A percentile compares a stretch with the other conserved stretches of the same genome.
Conservation (phyloP, 2,329 filamentous ascomycete genomes). For the Bipolaris zeicola region DNA sequence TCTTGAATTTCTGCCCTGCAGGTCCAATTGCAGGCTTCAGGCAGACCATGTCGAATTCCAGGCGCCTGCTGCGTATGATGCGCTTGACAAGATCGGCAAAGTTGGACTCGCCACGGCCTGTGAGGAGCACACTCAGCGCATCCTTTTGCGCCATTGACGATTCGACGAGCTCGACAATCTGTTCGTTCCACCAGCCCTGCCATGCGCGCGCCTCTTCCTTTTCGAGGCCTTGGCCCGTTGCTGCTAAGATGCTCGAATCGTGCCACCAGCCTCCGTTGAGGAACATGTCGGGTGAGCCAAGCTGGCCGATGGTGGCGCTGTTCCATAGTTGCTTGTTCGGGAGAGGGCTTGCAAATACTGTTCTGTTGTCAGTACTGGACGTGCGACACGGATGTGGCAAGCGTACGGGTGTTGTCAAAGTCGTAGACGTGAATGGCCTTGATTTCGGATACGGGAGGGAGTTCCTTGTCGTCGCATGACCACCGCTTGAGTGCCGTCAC, state of each 20-base stretch:
- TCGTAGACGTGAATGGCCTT: conserved; percentile 91
- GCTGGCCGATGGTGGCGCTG: conserved; percentile 72
- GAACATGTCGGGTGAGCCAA: conserved; percentile 78
- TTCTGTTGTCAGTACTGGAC: conserved; percentile 6
- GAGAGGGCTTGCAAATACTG: conserved; percentile 88
- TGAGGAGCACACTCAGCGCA: conserved; percentile 82
- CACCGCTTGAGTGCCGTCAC: conserved; percentile 80
- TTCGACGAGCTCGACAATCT: conserved; percentile 77
- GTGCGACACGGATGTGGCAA: conserved; percentile 5
- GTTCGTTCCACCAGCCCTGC: conserved; percentile 97
- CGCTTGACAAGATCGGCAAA: conserved; percentile 81
- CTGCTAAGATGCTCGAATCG: conserved; percentile 80
- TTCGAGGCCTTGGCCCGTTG: conserved; percentile 82
- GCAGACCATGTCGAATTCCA: conserved; percentile 86
- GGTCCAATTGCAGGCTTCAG: conserved; percentile 87
- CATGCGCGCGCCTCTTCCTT: conserved; percentile 83
- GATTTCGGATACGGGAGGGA: conserved; percentile 74
- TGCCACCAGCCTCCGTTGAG: conserved; percentile 96
- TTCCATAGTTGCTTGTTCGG: conserved; percentile 91
- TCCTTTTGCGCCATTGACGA: conserved; percentile 84
- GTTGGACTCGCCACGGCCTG: conserved; percentile 77
- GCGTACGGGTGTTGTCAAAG: conserved; percentile 91
- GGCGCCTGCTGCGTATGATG: conserved; percentile 75
- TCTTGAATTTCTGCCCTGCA: conserved; percentile 75
- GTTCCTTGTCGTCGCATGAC: conserved; percentile 75